Percentiles rank a stretch among this genome's conserved stretches.
These are phyloP conservation scores for Carex scoparia DNA, from an alignment of 176 grass and related monocot genomes.

Conservation along the genomic window DNA sequence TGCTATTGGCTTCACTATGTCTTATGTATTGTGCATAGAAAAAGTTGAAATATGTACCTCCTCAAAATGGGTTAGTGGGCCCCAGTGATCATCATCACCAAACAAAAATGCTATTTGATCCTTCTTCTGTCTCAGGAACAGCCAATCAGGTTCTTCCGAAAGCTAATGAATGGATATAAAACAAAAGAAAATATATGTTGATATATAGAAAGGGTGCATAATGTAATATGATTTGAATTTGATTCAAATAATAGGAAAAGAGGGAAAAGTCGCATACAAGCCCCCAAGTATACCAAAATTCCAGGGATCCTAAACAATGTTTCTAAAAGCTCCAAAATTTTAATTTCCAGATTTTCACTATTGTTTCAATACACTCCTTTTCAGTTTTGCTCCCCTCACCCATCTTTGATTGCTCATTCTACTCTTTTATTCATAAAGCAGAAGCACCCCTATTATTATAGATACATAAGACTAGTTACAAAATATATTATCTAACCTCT, in stretches of 20 bases:
- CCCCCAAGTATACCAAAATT: background rate
- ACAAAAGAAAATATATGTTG: slow-evolving; percentile 13
- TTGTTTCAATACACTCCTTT: background rate
- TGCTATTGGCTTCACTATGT: too few species aligned
- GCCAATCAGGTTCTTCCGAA: slow-evolving; percentile 74
- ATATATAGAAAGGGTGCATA: slow-evolving; percentile 5
- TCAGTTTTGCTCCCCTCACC: background rate
- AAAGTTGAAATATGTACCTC: slow-evolving; percentile 47
- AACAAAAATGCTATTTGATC: slow-evolving; percentile 67
- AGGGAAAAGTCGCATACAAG: background rate
- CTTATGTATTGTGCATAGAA: background rate
- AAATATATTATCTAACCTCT: slow-evolving; percentile 42
- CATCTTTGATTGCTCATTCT: background rate
- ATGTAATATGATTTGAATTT: background rate
- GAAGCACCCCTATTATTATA: background rate
- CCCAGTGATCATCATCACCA: slow-evolving; percentile 82
- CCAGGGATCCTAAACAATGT: background rate
- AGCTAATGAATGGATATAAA: slow-evolving; percentile 35
- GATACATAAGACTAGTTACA: background rate
- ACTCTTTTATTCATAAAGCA: background rate
- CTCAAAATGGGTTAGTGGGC: slow-evolving; percentile 68
- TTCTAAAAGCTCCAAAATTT: background rate
- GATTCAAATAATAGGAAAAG: background rate
- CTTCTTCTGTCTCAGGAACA: slow-evolving; percentile 54
- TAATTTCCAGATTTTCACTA: background rate